Evolutionary conservation across 768 basidiomycete species (phyloP).

Genomic region (Collybiopsis confluens): DNA sequence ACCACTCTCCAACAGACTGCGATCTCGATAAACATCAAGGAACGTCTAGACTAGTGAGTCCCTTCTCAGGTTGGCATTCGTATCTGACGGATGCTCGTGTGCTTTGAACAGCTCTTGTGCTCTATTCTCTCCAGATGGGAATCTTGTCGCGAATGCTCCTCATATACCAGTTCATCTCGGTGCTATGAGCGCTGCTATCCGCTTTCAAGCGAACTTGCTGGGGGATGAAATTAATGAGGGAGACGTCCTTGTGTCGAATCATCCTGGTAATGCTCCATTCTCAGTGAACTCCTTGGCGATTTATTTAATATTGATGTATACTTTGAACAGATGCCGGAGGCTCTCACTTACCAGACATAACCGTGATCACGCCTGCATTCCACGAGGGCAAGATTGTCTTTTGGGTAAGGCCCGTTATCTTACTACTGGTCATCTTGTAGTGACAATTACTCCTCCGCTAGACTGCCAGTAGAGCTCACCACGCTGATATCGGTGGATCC

Average conservation of each 20-base stretch:
- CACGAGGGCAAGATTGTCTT: constrained; percentile 7
- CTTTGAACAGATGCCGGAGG: constrained; percentile 19
- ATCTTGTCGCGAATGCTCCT: constrained; percentile 38
- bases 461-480: constrained; percentile 27
- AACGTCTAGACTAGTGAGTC: constrained; percentile 32
- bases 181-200: constrained; percentile 20
- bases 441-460: background rate
- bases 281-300: too few relatives aligned
- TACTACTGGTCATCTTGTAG: background rate
- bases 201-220: constrained; percentile 15
- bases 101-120: constrained; percentile 24
- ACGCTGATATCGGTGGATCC: constrained; percentile 16
- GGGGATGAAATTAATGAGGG: background rate
- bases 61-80: too few relatives aligned
- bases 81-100: background rate
- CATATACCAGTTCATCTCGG: constrained; percentile 9
- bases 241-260: constrained; percentile 17
- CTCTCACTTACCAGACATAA: constrained; percentile 39
- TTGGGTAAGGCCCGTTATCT: background rate
- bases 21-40: constrained; percentile 6
- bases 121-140: constrained; percentile 35
- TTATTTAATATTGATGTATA: background rate
- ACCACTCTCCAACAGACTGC: background rate
- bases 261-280: constrained; percentile 10
- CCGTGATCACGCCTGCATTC: constrained; percentile 33